Conservation (phyloP, 805 yeast species). For the Suhomyces sp. region DNA sequence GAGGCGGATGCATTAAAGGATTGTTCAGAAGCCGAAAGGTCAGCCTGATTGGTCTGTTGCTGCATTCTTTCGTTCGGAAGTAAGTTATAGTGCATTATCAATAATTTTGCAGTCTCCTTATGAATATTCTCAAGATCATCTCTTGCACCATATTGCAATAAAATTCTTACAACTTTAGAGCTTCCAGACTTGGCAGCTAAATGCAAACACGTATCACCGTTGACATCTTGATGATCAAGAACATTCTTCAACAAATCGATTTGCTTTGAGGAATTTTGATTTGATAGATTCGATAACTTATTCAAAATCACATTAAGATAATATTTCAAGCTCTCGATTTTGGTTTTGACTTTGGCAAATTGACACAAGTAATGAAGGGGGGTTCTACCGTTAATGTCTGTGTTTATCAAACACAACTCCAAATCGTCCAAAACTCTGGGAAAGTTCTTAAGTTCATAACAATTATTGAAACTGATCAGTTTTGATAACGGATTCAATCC, state of each 20-base stretch:
- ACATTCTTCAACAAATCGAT: constrained; percentile 60
- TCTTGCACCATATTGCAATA: constrained; percentile 82
- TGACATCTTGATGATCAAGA: constrained; percentile 71
- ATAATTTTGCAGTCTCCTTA: constrained; percentile 44
- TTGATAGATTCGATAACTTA: constrained; percentile 54
- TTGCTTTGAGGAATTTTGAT: constrained; percentile 41
- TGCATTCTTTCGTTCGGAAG: constrained; percentile 9
- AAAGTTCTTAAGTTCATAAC: constrained; percentile 76
- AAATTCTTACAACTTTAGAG: constrained; percentile 68
- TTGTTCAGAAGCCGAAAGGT: neutral
- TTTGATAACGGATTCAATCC: constrained; percentile 90
- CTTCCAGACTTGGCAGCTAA: constrained; percentile 70
- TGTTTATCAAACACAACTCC: constrained; percentile 71
- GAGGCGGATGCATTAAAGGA: neutral
- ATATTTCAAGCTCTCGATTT: constrained; percentile 77
- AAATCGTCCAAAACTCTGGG: constrained; percentile 73
- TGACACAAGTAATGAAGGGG: constrained; percentile 83
- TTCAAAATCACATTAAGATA: constrained; percentile 75
- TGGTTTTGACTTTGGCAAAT: constrained; percentile 61
- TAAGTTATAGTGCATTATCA: constrained; percentile 39
- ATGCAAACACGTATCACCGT: constrained; percentile 85
- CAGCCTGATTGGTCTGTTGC: neutral
- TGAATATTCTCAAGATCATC: constrained; percentile 45
- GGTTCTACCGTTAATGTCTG: constrained; percentile 71
- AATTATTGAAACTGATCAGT: constrained; percentile 82